These are phyloP conservation scores for Mortierella sp. DNA, from an alignment of 371 early-diverging fungal genomes.

Conservation along the genomic window DNA sequence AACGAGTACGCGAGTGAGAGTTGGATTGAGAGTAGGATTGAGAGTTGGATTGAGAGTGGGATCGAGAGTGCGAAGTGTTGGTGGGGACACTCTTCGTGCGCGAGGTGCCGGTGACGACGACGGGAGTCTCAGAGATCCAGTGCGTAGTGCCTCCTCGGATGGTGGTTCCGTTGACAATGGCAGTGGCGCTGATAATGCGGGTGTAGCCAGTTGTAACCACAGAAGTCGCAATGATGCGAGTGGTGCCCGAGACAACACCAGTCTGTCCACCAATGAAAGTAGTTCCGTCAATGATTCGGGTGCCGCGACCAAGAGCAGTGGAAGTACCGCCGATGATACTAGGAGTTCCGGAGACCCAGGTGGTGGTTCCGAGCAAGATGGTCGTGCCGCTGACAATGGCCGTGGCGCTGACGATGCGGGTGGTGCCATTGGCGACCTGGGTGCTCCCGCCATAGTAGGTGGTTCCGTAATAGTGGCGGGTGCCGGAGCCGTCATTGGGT, in stretches of 20 bases:
- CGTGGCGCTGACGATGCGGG: conserved; percentile 22
- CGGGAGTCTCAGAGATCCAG: conserved; percentile 20
- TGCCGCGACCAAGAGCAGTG: background rate
- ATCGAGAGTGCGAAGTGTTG: background rate
- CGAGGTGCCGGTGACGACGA: conserved; percentile 10
- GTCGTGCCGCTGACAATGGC: conserved; percentile 12
- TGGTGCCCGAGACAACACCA: conserved; percentile 23
- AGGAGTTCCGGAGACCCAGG: conserved; percentile 18
- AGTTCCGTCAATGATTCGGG: conserved; percentile 7
- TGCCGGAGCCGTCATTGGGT: conserved; percentile 9
- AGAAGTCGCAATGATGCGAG: conserved; percentile 10
- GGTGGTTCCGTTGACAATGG: conserved; percentile 15
- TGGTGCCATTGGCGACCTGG: conserved; percentile 13
- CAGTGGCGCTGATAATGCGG: conserved; percentile 20
- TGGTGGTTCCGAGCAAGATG: conserved; percentile 9
- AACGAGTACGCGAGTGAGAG: background rate
- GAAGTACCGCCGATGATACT: conserved; percentile 5
- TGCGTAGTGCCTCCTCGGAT: conserved; percentile 12
- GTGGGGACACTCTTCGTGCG: background rate
- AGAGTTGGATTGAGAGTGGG: background rate
- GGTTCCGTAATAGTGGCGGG: conserved; percentile 21
- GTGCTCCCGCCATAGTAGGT: conserved; percentile 27
- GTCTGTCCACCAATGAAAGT: conserved; percentile 22
- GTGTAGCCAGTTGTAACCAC: conserved; percentile 14
- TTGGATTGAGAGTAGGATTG: background rate